A percentile compares a stretch with the other conserved stretches of the same genome.
Conservation (phyloP, 371 early-diverging fungal genomes). For the Zychaea mexicana region DNA sequence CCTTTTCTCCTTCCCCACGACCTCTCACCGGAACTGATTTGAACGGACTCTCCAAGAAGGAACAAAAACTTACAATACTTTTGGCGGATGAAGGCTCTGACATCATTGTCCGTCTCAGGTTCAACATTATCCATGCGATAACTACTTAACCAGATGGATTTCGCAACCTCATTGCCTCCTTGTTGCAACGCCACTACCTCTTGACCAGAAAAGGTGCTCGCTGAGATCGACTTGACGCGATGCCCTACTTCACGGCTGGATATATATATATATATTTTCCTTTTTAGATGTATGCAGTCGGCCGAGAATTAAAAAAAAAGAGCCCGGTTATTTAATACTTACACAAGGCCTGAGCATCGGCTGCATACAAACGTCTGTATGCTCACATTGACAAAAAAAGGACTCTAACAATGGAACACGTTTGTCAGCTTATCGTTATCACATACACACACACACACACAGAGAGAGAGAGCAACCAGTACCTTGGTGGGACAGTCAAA, state of each 20-base stretch:
- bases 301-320: not conserved
- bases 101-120: slow-evolving; percentile 42
- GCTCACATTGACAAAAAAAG: slow-evolving; percentile 65
- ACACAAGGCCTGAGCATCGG: slow-evolving; percentile 69
- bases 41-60: not conserved
- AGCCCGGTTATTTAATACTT: too few relatives aligned
- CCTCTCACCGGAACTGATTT: too few relatives aligned
- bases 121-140: slow-evolving; percentile 29
- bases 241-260: slow-evolving; percentile 69
- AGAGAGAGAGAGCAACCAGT: too few relatives aligned
- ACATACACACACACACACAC: too few relatives aligned
- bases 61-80: slow-evolving; percentile 24
- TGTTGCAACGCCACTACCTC: slow-evolving; percentile 59
- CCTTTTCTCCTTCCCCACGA: too few relatives aligned
- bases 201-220: slow-evolving; percentile 63
- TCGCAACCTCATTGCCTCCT: slow-evolving; percentile 62
- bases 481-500: slow-evolving; percentile 69
- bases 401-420: slow-evolving; percentile 41
- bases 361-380: slow-evolving; percentile 65
- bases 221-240: slow-evolving; percentile 71
- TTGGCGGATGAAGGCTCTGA: slow-evolving; percentile 47
- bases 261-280: not conserved
- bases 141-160: slow-evolving; percentile 31
- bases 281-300: not conserved
- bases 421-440: too few relatives aligned